Evolutionary conservation across 345 rosid genomes (phyloP).

Genomic region (Salix arbutifolia): DNA sequence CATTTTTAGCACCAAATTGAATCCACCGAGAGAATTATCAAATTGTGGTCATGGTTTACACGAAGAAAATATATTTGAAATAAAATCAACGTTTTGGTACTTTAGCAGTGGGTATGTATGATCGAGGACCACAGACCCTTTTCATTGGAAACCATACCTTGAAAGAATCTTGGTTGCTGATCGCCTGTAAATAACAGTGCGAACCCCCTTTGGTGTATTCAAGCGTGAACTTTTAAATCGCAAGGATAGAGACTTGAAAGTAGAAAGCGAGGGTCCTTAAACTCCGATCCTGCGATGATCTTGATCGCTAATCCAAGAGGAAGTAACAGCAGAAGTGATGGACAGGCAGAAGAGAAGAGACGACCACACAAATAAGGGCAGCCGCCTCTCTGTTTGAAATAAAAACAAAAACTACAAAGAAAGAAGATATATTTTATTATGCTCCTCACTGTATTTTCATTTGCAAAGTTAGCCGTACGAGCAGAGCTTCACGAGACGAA

Average conservation of each 20-base stretch:
- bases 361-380: conserved; percentile 13
- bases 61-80: not conserved
- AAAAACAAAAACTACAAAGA: not conserved
- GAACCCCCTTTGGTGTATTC: not conserved
- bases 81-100: not conserved
- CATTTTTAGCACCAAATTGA: not conserved
- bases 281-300: conserved; percentile 6
- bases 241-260: conserved; percentile 10
- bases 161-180: not conserved
- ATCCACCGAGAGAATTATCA: not conserved
- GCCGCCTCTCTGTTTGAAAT: not conserved
- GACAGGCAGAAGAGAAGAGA: conserved; percentile 25
- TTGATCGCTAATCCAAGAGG: not conserved
- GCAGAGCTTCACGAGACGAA: conserved; percentile 14
- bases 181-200: not conserved
- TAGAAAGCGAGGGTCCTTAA: not conserved
- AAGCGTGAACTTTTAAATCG: not conserved
- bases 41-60: not conserved
- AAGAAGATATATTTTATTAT: not conserved
- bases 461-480: not conserved
- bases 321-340: not conserved
- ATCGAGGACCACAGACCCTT: not conserved
- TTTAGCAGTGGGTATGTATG: not conserved
- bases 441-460: too few relatives aligned
- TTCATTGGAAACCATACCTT: not conserved